Conservation (phyloP, 2,329 filamentous ascomycete species). For the Talaromyces sp. region DNA sequence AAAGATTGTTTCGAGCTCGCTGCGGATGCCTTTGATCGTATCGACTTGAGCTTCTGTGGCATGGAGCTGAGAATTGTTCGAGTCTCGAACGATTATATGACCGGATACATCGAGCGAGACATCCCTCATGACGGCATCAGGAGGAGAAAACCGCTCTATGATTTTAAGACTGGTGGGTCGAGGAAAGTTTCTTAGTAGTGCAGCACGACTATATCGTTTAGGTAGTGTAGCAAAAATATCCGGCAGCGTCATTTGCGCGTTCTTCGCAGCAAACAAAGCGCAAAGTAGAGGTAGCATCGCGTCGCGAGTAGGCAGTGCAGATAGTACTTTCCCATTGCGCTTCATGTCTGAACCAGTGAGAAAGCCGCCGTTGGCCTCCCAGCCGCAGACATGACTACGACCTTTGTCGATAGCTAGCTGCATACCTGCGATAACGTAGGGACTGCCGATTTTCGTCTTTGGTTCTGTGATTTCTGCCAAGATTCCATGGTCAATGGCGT, state of each 20-base stretch:
- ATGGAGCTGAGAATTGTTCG: background rate
- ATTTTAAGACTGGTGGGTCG: slow-evolving; percentile 34
- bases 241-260: slow-evolving; percentile 28
- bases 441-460: slow-evolving; percentile 37
- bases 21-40: slow-evolving; percentile 25
- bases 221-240: slow-evolving; percentile 32
- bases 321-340: slow-evolving; percentile 29
- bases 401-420: slow-evolving; percentile 31
- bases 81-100: background rate
- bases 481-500: slow-evolving; percentile 34
- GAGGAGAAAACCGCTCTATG: slow-evolving; percentile 30
- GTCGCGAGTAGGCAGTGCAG: slow-evolving; percentile 34
- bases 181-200: slow-evolving; percentile 35
- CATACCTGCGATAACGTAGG: slow-evolving; percentile 37
- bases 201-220: slow-evolving; percentile 31
- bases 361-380: slow-evolving; percentile 38
- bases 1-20: slow-evolving; percentile 31
- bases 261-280: slow-evolving; percentile 31
- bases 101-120: slow-evolving; percentile 19
- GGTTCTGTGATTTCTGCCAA: slow-evolving; percentile 29
- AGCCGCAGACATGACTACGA: slow-evolving; percentile 31
- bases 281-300: slow-evolving; percentile 34
- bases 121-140: slow-evolving; percentile 20
- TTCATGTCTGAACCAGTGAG: slow-evolving; percentile 34
- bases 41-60: background rate